These are phyloP conservation scores for Gaultheria prostrata DNA, from an alignment of 148 eudicot species.

Conservation along the genomic window DNA sequence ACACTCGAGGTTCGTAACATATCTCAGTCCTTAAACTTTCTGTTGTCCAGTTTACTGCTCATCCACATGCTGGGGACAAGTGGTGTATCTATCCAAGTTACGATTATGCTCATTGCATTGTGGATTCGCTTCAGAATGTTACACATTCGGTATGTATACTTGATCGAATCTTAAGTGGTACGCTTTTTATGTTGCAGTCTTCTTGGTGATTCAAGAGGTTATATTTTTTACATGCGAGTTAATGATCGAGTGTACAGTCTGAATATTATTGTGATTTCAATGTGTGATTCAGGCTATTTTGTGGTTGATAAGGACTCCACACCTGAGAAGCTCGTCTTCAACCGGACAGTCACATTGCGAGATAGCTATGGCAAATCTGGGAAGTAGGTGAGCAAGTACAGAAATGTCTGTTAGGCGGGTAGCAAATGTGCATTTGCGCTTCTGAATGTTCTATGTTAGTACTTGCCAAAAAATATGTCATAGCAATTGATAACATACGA, in stretches of 20 bases:
- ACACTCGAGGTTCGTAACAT: slow-evolving; percentile 3
- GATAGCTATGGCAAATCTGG: slow-evolving; percentile 61
- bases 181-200: neutral
- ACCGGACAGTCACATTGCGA: slow-evolving; percentile 69
- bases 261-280: neutral
- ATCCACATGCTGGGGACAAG: slow-evolving; percentile 96
- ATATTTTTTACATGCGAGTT: neutral
- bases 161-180: neutral
- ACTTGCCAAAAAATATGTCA: neutral
- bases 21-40: slow-evolving; percentile 12
- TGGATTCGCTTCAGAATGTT: slow-evolving; percentile 89
- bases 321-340: slow-evolving; percentile 64
- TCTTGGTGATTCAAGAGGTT: slow-evolving; percentile 5
- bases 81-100: slow-evolving; percentile 99
- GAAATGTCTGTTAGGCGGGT: neutral
- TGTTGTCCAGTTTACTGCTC: slow-evolving; percentile 76
- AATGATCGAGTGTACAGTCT: neutral
- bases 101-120: slow-evolving; percentile 87
- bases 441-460: neutral
- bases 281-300: slow-evolving; percentile 56
- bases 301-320: slow-evolving; percentile 78
- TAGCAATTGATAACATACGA: neutral
- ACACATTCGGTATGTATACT: slow-evolving; percentile 75
- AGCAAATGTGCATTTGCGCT: neutral
- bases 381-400: slow-evolving; percentile 19